Evolutionary conservation across 257 asterid genomes (phyloP).

Genomic region (Forsythia suspensa): DNA sequence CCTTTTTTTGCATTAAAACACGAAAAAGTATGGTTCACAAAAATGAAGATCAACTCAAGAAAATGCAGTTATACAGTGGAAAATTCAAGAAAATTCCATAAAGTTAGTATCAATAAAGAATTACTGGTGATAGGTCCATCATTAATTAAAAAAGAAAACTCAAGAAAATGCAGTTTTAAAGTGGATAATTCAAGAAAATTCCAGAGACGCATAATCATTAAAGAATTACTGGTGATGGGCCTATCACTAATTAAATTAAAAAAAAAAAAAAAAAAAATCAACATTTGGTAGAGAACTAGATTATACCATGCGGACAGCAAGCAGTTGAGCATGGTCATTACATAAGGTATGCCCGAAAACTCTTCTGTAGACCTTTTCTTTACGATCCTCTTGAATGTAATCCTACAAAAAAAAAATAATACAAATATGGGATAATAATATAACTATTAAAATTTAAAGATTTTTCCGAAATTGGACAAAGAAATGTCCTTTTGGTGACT

Average conservation of each 20-base stretch:
- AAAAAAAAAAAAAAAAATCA: no score
- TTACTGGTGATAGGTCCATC: background rate
- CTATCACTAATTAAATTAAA: background rate
- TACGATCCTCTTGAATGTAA: conserved; percentile 74
- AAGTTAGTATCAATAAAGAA: background rate
- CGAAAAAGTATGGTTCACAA: background rate
- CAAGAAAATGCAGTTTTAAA: background rate
- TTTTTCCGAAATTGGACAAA: background rate
- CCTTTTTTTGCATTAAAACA: background rate
- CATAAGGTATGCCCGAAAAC: conserved; percentile 85
- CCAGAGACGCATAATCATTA: background rate
- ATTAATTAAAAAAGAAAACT: background rate
- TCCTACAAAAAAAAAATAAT: conserved; percentile 37
- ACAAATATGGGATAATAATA: background rate
- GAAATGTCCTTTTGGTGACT: background rate
- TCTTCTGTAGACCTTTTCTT: conserved; percentile 60
- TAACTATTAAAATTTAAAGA: background rate
- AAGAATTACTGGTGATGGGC: background rate
- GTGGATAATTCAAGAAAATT: background rate
- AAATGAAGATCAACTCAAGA: background rate
- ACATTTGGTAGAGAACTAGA: background rate
- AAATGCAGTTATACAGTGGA: background rate
- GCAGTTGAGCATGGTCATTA: conserved; percentile 87
- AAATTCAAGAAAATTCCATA: background rate
- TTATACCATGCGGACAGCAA: conserved; percentile 77